Evolutionary conservation across 129 eudicot species (phyloP).

Genomic region (Ambrosia artemisiifolia): DNA sequence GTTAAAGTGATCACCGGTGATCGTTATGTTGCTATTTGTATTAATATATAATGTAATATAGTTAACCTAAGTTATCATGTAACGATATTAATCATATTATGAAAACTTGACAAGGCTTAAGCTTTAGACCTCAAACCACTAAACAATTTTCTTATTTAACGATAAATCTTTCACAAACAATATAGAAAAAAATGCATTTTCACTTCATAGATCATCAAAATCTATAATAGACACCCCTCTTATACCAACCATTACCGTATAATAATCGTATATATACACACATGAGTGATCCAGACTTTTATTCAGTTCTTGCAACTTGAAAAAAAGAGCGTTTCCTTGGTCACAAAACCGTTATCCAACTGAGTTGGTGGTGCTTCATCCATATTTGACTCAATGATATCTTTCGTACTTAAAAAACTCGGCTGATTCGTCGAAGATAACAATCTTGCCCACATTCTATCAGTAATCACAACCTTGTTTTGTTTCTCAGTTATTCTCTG

Average conservation of each 20-base stretch:
- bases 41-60: too few species aligned
- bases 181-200: conserved; percentile 12
- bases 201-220: conserved; percentile 19
- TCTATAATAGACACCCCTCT: conserved; percentile 15
- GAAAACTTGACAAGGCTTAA: too few species aligned
- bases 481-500: conserved; percentile 73
- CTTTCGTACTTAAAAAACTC: conserved; percentile 49
- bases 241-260: neutral
- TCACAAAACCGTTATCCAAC: conserved; percentile 25
- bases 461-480: conserved; percentile 86
- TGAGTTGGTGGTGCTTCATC: conserved; percentile 39
- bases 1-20: too few species aligned
- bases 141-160: conserved; percentile 4
- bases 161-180: conserved; percentile 19
- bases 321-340: conserved; percentile 2
- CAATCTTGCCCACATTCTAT: conserved; percentile 96
- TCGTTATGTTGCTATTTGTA: too few species aligned
- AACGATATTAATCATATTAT: too few species aligned
- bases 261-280: neutral
- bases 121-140: neutral
- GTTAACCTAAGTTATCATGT: too few species aligned
- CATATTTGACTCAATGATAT: conserved; percentile 26
- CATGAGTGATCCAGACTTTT: conserved; percentile 18
- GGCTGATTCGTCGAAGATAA: conserved; percentile 91
- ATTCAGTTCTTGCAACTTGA: conserved; percentile 4